Base-by-base conservation (phyloP, 2,329 filamentous ascomycete genomes). In the Microdochium trichocladiopsis region DNA sequence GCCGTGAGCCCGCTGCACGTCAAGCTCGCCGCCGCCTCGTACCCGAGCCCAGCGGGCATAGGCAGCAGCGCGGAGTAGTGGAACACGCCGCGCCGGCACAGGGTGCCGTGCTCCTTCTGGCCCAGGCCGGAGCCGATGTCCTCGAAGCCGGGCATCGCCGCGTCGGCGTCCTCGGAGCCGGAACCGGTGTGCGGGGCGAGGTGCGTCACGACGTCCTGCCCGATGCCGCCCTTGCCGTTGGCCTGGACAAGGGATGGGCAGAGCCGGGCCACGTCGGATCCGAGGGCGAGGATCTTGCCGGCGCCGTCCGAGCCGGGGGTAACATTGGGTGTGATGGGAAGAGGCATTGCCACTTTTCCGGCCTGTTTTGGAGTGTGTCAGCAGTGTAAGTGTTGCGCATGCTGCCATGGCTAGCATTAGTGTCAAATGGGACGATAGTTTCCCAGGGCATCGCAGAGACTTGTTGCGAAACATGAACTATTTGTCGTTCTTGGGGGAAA, bases 51-150 rank as follows among this genome's bases (percentile, higher is more conserved):
- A n/a, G 36, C 23, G 2, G 14, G 74, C 69, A 18, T 65, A 25
- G 66, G 70, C 8, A 77, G 69, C 3, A 77, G 58, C 11, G 67
- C 66, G 36, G 66, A 62, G 43, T 73, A 74, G 4, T 72, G 69
- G 57, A 79, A 79, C 22, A 71, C 66, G 14, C 75, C 72, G 52
- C 76, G 74, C 52, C 75, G 68, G 4, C 70, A 68, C n/a, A 80
- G 56, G 0, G 73, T 72, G 14, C 77, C 77, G 2, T 71, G 60
- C 1, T 78, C 78, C 57, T 76, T 72, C 55, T 72, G 69, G 45
- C 86, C 82, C 12, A 87, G 73, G 4, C 81, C 83, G 37, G 83
- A 74, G 50, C 78, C 71, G 63, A 81, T 85, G 33, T 77, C 72
- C 41, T 74, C 83, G 54, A 80, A 77, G 53, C 83, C 71, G 50